Evolutionary conservation across 805 yeast genomes (phyloP), one percentile per base, ranked within the genome.

Genomic region (Scheffersomyces spartinae): DNA sequence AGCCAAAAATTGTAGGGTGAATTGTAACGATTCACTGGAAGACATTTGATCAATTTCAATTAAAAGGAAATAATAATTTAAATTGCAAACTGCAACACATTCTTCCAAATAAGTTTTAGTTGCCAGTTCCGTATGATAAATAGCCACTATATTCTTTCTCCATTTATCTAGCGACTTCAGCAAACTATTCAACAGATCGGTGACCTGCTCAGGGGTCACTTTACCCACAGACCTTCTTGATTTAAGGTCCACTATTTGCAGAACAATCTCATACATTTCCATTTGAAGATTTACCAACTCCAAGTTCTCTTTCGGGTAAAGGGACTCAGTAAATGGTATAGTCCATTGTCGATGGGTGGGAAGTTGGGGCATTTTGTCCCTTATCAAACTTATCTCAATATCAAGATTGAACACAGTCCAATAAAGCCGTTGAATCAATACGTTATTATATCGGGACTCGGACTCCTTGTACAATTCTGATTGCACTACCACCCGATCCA

Each of bases 41-140:
- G 60, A 51, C 2, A 57, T 30, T 36, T 56, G 64, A 38, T 60
- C 65, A 15, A 61, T 34, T 36, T 61, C 66, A 13, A 58, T 50
- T 18, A 49, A 36, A 13, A 60, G 35, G 33, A 54, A 61, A 33
- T 52, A 59, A 36, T 54, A 58, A 33, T 56, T 49, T 29, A 59
- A 35, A 33, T 60, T 55, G 10, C 54, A 41, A 18, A 49, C 31
- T 2, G 58, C 46, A 7, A 54, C 48, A 27, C 39, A 47, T 25
- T 55, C 55, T 31, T 49, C 55, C 18, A 55, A 39, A 13, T 40
- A 34, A 9, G 52, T 39, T 25, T 45, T 44, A 20, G 43, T 42
- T 9, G 43, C 36, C 30, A 40, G 48, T 9, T 43, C 36, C 15
- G 35, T 39, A 33, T 52, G 57, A 2, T 54, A 36, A 8, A 39